Evolutionary conservation across 345 rosid species (phyloP).

Genomic region (Brassica carinata): DNA sequence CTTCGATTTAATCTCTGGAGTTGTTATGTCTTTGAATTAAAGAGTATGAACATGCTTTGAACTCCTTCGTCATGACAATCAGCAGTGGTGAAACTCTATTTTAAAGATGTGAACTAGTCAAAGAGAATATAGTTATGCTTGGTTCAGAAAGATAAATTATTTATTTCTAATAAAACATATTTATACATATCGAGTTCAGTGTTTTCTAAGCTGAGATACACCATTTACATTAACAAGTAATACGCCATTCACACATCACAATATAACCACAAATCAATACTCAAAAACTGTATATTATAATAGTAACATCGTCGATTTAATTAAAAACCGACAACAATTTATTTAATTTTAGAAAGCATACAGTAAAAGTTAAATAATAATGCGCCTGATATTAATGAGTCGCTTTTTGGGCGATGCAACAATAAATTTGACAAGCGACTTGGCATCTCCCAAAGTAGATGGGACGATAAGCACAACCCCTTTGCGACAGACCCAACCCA

Average conservation of each 20-base stretch:
- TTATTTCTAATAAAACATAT: neutral
- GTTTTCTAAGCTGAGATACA: neutral
- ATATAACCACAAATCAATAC: slow-evolving; percentile 7
- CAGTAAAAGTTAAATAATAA: neutral
- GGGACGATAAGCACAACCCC: slow-evolving; percentile 55
- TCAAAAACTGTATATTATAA: neutral
- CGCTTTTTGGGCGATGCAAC: slow-evolving; percentile 25
- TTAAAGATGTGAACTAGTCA: no score
- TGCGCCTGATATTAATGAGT: neutral
- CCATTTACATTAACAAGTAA: no score
- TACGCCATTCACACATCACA: neutral
- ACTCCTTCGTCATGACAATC: neutral
- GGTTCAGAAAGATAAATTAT: neutral
- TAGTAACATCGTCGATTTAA: neutral
- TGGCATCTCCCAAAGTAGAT: slow-evolving; percentile 25
- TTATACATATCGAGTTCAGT: neutral
- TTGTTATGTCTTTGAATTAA: slow-evolving; percentile 5
- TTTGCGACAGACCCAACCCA: slow-evolving; percentile 51
- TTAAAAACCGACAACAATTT: neutral
- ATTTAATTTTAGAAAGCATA: neutral
- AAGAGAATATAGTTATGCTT: neutral
- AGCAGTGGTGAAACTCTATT: no score
- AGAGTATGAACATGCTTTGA: slow-evolving; percentile 19
- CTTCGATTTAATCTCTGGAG: neutral
- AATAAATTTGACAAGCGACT: slow-evolving; percentile 29